Conservation (phyloP, 192 early-diverging fungal species). For the Piromyces sp. region DNA sequence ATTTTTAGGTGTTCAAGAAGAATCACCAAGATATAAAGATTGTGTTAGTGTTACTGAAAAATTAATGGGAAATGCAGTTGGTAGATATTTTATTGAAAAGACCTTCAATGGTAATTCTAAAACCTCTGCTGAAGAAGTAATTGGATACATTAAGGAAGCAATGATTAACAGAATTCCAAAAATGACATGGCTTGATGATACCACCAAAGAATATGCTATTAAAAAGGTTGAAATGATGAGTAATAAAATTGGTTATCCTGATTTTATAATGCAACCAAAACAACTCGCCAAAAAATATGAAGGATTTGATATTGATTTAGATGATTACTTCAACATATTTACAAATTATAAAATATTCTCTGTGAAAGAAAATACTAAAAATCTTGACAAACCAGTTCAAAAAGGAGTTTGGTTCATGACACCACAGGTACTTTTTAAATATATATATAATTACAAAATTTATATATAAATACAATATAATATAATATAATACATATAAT, state of each 20-base stretch:
- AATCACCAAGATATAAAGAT: neutral
- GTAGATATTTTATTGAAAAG: neutral
- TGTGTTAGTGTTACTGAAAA: neutral
- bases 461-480: no score
- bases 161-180: neutral
- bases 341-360: no score
- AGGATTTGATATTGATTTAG: neutral
- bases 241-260: neutral
- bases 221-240: neutral
- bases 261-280: neutral
- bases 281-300: neutral
- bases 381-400: neutral
- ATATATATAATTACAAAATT: no score
- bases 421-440: constrained; percentile 4
- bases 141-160: neutral
- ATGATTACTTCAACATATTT: neutral
- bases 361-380: neutral
- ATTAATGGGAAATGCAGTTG: neutral
- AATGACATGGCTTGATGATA: neutral
- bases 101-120: neutral
- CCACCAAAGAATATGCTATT: neutral
- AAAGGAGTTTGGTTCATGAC: neutral
- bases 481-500: no score
- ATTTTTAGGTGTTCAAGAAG: neutral
- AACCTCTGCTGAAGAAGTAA: neutral